Conservation (phyloP, 202 grass and related monocot genomes). For the Eragrostis tef region DNA sequence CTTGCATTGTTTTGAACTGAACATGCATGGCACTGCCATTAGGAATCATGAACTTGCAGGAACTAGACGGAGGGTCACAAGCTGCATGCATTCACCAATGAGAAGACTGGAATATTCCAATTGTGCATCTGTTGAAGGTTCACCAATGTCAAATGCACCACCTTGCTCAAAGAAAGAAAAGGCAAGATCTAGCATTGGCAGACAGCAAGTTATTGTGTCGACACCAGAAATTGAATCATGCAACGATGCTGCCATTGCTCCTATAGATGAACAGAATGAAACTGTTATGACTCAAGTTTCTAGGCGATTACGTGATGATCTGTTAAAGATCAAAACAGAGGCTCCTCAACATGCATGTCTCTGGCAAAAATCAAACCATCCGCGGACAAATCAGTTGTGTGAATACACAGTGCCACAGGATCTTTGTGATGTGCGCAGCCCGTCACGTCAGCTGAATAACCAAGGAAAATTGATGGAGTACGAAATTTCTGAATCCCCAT, state of each 20-base stretch:
- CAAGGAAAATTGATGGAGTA: conserved; percentile 11
- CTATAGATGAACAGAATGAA: conserved; percentile 47
- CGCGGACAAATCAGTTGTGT: conserved; percentile 39
- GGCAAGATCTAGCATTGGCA: conserved; percentile 35
- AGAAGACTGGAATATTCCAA: conserved; percentile 63
- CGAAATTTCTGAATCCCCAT: conserved; percentile 55
- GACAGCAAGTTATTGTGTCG: conserved; percentile 37
- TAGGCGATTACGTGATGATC: conserved; percentile 48
- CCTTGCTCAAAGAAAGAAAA: conserved; percentile 39
- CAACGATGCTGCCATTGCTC: conserved; percentile 23
- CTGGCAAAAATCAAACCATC: conserved; percentile 40
- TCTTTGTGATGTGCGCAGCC: conserved; percentile 43
- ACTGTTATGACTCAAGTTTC: conserved; percentile 54
- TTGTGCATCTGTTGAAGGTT: conserved; percentile 37
- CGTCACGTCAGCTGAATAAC: conserved; percentile 37
- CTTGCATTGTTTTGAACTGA: conserved; percentile 90
- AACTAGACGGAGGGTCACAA: conserved; percentile 42
- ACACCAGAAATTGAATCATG: conserved; percentile 40
- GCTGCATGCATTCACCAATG: conserved; percentile 62
- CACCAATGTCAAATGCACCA: conserved; percentile 37
- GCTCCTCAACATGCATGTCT: conserved; percentile 53
- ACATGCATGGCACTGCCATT: conserved; percentile 50
- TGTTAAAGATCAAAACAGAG: conserved; percentile 55
- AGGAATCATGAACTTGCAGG: conserved; percentile 45
- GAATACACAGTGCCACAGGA: conserved; percentile 36